A percentile compares a stretch with the other conserved stretches of the same genome.
Evolutionary conservation across 805 yeast genomes (phyloP).

Genomic region (Candida saitoana): DNA sequence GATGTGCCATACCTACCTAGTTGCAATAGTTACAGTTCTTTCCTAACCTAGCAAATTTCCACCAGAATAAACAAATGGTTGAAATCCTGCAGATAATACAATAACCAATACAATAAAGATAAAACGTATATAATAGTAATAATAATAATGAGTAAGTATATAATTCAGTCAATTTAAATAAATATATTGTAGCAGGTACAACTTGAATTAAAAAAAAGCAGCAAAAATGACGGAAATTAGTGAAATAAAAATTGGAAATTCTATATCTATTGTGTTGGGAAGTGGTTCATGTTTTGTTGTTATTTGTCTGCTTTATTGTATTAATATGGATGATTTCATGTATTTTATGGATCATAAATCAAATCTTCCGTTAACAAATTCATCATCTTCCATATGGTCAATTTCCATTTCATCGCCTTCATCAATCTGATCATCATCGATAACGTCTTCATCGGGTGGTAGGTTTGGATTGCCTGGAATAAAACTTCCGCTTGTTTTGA

Average conservation of each 20-base stretch:
- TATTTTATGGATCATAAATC: conserved; percentile 48
- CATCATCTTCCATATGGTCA: conserved; percentile 66
- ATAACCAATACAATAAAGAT: neutral
- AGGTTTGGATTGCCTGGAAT: conserved; percentile 76
- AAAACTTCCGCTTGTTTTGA: conserved; percentile 58
- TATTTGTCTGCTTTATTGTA: too few relatives aligned
- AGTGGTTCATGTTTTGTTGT: too few relatives aligned
- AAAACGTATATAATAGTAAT: neutral
- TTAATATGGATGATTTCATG: neutral
- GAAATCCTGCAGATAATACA: too few relatives aligned
- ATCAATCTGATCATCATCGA: conserved; percentile 60
- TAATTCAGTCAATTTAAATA: neutral
- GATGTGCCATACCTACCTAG: conserved; percentile 14
- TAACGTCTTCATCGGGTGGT: conserved; percentile 81
- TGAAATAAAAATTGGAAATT: conserved; percentile 1
- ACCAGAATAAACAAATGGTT: too few relatives aligned
- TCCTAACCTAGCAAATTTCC: neutral
- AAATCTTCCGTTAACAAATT: conserved; percentile 85
- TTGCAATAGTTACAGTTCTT: neutral
- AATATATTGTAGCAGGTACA: neutral
- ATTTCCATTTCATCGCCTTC: conserved; percentile 45
- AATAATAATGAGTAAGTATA: neutral
- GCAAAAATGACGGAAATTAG: neutral
- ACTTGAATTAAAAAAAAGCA: conserved; percentile 3
- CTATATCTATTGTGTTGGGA: conserved; percentile 3